Base-by-base conservation (phyloP, 2,329 filamentous ascomycete genomes). In the Fusarium sp. region DNA sequence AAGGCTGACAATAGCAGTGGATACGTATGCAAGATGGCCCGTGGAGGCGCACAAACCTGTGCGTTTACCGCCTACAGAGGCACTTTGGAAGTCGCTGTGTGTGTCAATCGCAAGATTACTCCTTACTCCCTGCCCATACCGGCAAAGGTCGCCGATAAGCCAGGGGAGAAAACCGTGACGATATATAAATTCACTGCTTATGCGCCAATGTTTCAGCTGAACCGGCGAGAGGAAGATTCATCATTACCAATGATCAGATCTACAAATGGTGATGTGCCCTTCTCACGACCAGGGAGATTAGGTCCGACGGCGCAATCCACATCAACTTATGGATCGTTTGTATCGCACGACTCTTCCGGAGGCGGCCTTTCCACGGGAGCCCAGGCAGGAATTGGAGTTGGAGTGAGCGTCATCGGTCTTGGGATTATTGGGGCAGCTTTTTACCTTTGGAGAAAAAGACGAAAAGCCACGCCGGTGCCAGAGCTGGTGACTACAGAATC, bases 191-290 rank as follows among this genome's bases (percentile, higher is more conserved):
- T 60, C 2, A 54, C 56, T 1, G 4, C 61, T 1, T 39, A 32
- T 2, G 58, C 58, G 6, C 56, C 58, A 3, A 61, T 62, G 58
- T 41, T 62, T 7, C 56, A 62, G 17, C 35, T 58, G 14, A 56
- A 48, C 13, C 11, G 46, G 15, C 10, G 10, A 5, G 37, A 35
- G 6, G 30, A n/a, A 3, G 20, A 49, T 17, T 6, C 40, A 1
- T 13, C 35, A 0, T 7, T 41, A 2, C 49, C 30, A 8, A 22
- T 19, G 2, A 40, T n/a, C 10, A 3, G 3, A 33, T 27, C 43
- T 25, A 25, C 23, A 25, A 25, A 9, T 22, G 22, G 5, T 22
- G 22, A 22, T 22, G 22, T 5, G 6, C 5, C 22, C 22, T n/a
- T n/a, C n/a, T 22, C 22, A 22, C 22, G 22, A 22, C 22, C 5